Evolutionary conservation across 768 basidiomycete species (phyloP), one percentile per base, ranked within the genome.

Genomic region (Sarcodon sp.): DNA sequence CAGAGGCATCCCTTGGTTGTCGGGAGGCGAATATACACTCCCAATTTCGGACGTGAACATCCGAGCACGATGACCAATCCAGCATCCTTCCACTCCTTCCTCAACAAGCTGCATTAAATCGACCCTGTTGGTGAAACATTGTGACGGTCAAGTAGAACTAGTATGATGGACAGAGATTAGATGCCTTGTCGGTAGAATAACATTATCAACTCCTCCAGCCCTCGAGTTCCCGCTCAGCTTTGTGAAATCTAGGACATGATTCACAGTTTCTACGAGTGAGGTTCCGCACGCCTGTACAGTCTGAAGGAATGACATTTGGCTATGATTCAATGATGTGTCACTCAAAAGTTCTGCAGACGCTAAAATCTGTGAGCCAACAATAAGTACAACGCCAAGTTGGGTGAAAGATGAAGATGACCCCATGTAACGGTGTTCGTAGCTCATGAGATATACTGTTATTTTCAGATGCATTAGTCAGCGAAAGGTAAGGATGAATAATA

Each of bases 161-260:
- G 15, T 10, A 38, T 33, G 7, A 36, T 27, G 21, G 31, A 43
- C 6, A 9, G 51, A 44, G 12, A 9, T 6, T 33, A 15, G 66
- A 79, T 51, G 46, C 84, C 87, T 70, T 75, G 50, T 74, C 7
- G 76, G 75, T 15, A 75, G 69, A 51, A 90, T 87, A 38, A 80
- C 77, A 53, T 83, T 85, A 59, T 87, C 80, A 7, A 83, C 76
- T 36, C 83, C 83, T 27, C 84, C 87, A 2, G 79, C 72, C 59
- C 87, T 87, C 43, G 79, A 71, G 56, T 84, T 87, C 16, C 90
- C 91, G 51, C 87, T 91, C 18, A 94, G 72, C 59, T 97, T 97
- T 32, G 91, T 94, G 59, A 93, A 97, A 61, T 97, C 93, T 27
- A 97, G 69, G 5, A 97, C 93, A 55, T 97, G 93, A 58, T 96